Percentiles rank a stretch among this genome's conserved stretches.
Conservation (phyloP, 176 grass and related monocot species). For the Panicum miliaceum region DNA sequence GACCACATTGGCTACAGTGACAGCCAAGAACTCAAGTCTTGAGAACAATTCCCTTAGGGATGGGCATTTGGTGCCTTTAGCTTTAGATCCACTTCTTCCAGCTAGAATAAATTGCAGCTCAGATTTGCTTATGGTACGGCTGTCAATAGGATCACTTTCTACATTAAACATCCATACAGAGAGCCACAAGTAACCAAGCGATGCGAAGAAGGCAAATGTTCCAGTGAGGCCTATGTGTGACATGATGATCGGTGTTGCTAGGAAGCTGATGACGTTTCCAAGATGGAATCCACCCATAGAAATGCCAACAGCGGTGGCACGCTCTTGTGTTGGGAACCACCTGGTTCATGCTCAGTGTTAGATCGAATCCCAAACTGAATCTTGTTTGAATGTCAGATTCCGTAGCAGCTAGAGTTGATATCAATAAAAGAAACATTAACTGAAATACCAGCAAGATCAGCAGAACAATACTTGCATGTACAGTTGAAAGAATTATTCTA, state of each 20-base stretch:
- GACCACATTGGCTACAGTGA: conserved; percentile 86
- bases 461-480: background rate
- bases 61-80: conserved; percentile 58
- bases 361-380: conserved; percentile 25
- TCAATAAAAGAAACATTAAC: background rate
- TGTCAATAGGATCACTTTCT: conserved; percentile 82
- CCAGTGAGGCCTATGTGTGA: conserved; percentile 69
- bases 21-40: conserved; percentile 67
- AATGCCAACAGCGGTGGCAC: conserved; percentile 82
- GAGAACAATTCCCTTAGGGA: conserved; percentile 71
- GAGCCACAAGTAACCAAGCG: conserved; percentile 80
- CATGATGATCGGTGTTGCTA: conserved; percentile 78
- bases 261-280: conserved; percentile 96
- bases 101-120: conserved; percentile 81
- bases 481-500: background rate
- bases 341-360: conserved; percentile 52
- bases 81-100: conserved; percentile 67
- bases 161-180: conserved; percentile 66
- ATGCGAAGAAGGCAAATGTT: conserved; percentile 81
- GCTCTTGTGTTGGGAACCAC: conserved; percentile 94
- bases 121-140: conserved; percentile 72
- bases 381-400: background rate
- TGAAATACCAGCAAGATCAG: conserved; percentile 12
- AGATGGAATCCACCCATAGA: conserved; percentile 98
- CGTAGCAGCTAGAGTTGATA: conserved; percentile 18